Evolutionary conservation across 2,329 filamentous ascomycete genomes (phyloP).

Genomic region (Dryadomyces quercivorus): DNA sequence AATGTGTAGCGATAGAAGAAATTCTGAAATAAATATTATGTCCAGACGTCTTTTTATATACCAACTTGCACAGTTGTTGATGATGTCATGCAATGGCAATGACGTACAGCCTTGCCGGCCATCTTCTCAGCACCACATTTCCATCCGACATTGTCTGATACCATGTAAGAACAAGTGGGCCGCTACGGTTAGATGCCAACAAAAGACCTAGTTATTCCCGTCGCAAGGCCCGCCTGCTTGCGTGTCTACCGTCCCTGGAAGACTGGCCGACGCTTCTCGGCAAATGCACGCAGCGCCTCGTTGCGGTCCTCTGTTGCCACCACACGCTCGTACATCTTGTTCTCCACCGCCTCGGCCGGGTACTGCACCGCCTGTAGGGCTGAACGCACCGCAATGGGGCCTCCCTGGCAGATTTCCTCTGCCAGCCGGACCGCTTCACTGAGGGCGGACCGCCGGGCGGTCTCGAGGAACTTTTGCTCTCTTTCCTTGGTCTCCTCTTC

Average conservation of each 20-base stretch:
- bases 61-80: background rate
- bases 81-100: background rate
- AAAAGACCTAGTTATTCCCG: too few relatives aligned
- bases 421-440: constrained; percentile 69
- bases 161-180: too few relatives aligned
- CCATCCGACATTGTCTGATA: too few relatives aligned
- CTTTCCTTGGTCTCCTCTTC: constrained; percentile 25
- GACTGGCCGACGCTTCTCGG: constrained; percentile 46
- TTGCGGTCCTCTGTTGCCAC: constrained; percentile 74
- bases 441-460: constrained; percentile 56
- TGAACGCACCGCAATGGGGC: constrained; percentile 69
- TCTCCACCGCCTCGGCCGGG: constrained; percentile 68
- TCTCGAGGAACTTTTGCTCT: constrained; percentile 31
- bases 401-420: constrained; percentile 68
- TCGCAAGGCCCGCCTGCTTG: too few relatives aligned
- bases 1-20: too few relatives aligned
- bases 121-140: background rate
- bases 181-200: too few relatives aligned
- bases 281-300: constrained; percentile 80
- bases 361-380: constrained; percentile 67
- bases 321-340: constrained; percentile 73
- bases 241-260: constrained; percentile 37
- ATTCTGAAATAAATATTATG: background rate
- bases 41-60: background rate
- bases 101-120: background rate